Base-by-base conservation (phyloP, 108 stramenopile species). In the Cyclotella kingstonii region DNA sequence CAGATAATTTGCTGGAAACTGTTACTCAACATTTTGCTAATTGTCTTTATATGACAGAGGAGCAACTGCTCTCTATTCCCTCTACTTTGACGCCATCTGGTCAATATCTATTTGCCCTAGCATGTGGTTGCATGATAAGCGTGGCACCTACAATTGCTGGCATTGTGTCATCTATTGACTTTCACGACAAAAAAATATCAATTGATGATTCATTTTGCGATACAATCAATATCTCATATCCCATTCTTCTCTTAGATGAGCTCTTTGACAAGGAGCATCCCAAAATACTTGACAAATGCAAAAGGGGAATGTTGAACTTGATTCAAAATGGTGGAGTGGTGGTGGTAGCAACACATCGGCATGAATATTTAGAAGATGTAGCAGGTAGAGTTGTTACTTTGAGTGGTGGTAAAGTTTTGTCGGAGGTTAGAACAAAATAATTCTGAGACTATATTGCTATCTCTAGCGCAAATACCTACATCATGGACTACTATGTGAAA, bases 241-340 rank as follows among this genome's bases (percentile, higher is more conserved):
- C 75, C 30, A 71, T 76, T 7, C 42, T 76, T 25, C 40, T 76
- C 10, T 38, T 76, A 29, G 75, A 76, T 21, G 75, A 76, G 31
- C 38, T 76, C 25, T 66, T 71, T 30, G 75, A 76, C 29, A 30
- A 49, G 5, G 75, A 76, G 27, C 46, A 44, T 53, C 48, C 72
- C 2, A 73, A 58, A 42, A 71, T 63, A 27, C 63, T 63, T 25
- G 75, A 70, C 28, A 57, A 41, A 41, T 73, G 72, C 57, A 35
- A 31, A 12, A 30, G 18, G 7, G 75, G 75, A 5, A 65, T 76
- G 29, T 39, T 54, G 21, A 66, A 71, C 39, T 31, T 76, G 45
- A 44, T 70, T 15, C n/a, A 50, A 2, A 21, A 41, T 35, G 75
- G 75, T 10, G 75, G 53, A 14, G 55, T 76, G 8, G 55, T 76